Conservation (phyloP, 2,329 filamentous ascomycete genomes). For the Phoma sp. region DNA sequence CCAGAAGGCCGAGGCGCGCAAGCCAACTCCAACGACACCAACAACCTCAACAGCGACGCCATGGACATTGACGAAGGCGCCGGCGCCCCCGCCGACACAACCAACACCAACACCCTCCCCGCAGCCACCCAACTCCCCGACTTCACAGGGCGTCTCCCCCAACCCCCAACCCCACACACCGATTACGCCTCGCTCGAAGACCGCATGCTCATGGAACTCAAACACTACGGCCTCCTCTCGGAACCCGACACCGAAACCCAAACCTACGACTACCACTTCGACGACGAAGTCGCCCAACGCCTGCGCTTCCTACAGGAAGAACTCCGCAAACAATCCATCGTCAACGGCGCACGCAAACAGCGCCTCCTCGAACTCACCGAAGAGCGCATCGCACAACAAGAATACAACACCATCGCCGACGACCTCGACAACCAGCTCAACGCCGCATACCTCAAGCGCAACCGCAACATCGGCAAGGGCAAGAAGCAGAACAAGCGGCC, state of each 20-base stretch:
- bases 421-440: slow-evolving; percentile 96
- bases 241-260: slow-evolving; percentile 70
- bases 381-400: slow-evolving; percentile 93
- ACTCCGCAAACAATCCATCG: slow-evolving; percentile 79
- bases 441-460: slow-evolving; percentile 93
- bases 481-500: slow-evolving; percentile 83
- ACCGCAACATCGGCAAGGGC: slow-evolving; percentile 89
- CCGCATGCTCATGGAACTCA: slow-evolving; percentile 86
- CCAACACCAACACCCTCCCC: slow-evolving; percentile 54
- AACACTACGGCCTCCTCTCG: slow-evolving; percentile 86
- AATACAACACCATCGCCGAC: slow-evolving; percentile 95
- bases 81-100: slow-evolving; percentile 39
- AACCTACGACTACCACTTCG: slow-evolving; percentile 87
- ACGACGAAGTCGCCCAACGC: slow-evolving; percentile 92
- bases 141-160: slow-evolving; percentile 79
- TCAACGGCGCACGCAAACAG: slow-evolving; percentile 90
- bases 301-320: slow-evolving; percentile 83
- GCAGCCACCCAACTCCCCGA: slow-evolving; percentile 83
- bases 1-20: slow-evolving; percentile 71
- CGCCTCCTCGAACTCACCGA: slow-evolving; percentile 85
- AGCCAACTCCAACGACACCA: slow-evolving; percentile 60
- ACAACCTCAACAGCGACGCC: slow-evolving; percentile 58
- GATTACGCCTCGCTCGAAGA: slow-evolving; percentile 90
- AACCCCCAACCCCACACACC: slow-evolving; percentile 72
- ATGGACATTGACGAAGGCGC: slow-evolving; percentile 55